A percentile compares a stretch with the other conserved stretches of the same genome.
These are phyloP conservation scores for Zygosaccharomyces pseudobailii DNA, from an alignment of 1,139 yeast genomes.

Conservation along the genomic window DNA sequence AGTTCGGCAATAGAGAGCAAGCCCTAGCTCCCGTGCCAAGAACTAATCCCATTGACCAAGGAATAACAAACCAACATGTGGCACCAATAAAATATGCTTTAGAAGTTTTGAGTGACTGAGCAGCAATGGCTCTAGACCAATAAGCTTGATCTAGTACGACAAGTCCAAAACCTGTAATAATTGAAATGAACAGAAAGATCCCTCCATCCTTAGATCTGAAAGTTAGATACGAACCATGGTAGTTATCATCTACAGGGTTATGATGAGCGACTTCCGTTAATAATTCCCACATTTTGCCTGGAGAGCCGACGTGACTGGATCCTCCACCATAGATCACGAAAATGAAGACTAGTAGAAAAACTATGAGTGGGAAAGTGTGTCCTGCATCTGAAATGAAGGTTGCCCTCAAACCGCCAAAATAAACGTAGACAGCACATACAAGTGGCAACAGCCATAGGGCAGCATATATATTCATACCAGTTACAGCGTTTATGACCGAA, in stretches of 20 bases:
- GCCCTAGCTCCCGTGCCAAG: slow-evolving; percentile 41
- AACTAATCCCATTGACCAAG: slow-evolving; percentile 42
- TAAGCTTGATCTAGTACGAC: slow-evolving; percentile 39
- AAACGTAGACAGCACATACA: slow-evolving; percentile 41
- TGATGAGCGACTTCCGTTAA: slow-evolving; percentile 33
- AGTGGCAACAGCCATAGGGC: slow-evolving; percentile 38
- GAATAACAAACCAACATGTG: slow-evolving; percentile 43
- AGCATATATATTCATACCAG: slow-evolving; percentile 40
- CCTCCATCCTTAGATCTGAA: slow-evolving; percentile 43
- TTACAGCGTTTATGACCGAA: slow-evolving; percentile 37
- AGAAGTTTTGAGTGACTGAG: slow-evolving; percentile 38
- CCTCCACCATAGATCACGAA: slow-evolving; percentile 42
- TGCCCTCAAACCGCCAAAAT: slow-evolving; percentile 45
- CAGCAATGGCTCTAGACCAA: slow-evolving; percentile 41
- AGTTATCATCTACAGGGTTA: slow-evolving; percentile 42
- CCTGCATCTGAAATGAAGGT: slow-evolving; percentile 46
- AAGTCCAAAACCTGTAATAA: slow-evolving; percentile 39
- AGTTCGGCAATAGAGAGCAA: slow-evolving; percentile 32
- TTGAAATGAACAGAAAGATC: slow-evolving; percentile 36
- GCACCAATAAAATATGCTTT: slow-evolving; percentile 44
- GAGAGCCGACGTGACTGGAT: slow-evolving; percentile 42
- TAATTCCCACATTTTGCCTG: slow-evolving; percentile 44
- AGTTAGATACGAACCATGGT: slow-evolving; percentile 45
- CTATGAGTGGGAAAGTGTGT: slow-evolving; percentile 41
- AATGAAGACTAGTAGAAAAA: slow-evolving; percentile 40